A percentile compares a stretch with the other conserved stretches of the same genome.
Evolutionary conservation across 495 filamentous ascomycete genomes (phyloP).

Genomic region (Parathielavia appendiculata): DNA sequence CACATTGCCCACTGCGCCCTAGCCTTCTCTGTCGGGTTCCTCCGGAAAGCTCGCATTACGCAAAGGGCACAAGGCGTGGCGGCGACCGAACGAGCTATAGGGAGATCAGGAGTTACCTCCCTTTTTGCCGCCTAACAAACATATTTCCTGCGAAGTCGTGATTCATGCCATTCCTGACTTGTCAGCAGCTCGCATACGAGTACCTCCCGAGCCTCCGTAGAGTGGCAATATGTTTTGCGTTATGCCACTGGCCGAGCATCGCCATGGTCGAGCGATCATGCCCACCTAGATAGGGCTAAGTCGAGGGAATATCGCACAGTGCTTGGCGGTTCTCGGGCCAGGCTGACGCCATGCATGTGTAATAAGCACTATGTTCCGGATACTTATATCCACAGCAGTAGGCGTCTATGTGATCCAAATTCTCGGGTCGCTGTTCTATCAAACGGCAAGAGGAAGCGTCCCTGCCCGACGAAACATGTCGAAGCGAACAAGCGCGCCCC

Average conservation of each 20-base stretch:
- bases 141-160: not conserved
- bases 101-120: conserved; percentile 4
- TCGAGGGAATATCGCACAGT: conserved; percentile 7
- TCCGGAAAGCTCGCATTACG: not conserved
- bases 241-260: not conserved
- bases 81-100: not conserved
- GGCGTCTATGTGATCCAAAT: too few relatives aligned
- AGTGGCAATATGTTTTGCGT: not conserved
- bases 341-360: too few relatives aligned
- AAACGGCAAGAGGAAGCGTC: too few relatives aligned
- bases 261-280: not conserved
- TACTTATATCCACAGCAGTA: not conserved
- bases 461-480: not conserved
- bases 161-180: not conserved
- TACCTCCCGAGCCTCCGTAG: too few relatives aligned
- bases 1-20: too few relatives aligned
- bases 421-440: too few relatives aligned
- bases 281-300: too few relatives aligned
- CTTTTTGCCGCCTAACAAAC: not conserved
- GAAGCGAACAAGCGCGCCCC: not conserved
- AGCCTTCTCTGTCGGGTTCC: not conserved
- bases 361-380: not conserved
- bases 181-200: not conserved
- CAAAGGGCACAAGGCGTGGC: not conserved
- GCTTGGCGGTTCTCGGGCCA: too few relatives aligned